Evolutionary conservation across 805 yeast genomes (phyloP).

Genomic region (Candida gorgasii): DNA sequence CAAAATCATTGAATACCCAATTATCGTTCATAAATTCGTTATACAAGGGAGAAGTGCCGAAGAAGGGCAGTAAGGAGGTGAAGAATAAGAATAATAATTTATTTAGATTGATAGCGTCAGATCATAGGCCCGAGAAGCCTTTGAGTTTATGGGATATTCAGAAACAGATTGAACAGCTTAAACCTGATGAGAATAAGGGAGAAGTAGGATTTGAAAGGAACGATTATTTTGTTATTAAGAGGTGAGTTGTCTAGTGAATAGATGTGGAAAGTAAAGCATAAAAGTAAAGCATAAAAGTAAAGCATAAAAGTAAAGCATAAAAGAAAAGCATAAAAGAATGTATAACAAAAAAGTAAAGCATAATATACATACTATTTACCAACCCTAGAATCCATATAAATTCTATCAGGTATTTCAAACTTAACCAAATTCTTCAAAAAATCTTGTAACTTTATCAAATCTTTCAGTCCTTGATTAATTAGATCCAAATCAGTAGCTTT

Average conservation of each 20-base stretch:
- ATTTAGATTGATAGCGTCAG: conserved; percentile 37
- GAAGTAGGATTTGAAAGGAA: conserved; percentile 19
- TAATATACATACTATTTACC: not conserved
- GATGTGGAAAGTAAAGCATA: not conserved
- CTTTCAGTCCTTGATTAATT: conserved; percentile 63
- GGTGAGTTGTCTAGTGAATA: no score
- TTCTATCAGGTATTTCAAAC: conserved; percentile 74
- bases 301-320: not conserved
- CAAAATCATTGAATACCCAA: conserved; percentile 33
- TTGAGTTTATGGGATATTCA: conserved; percentile 22
- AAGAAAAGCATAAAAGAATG: not conserved
- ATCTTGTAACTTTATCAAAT: conserved; percentile 60
- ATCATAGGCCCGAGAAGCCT: conserved; percentile 27
- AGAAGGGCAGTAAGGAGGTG: not conserved
- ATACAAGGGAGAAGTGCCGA: conserved; percentile 19
- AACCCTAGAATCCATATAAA: conserved; percentile 77
- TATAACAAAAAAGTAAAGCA: not conserved
- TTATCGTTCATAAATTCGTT: conserved; percentile 36
- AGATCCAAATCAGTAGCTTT: conserved; percentile 74
- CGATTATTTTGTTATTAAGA: conserved; percentile 13
- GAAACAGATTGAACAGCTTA: conserved; percentile 15
- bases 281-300: not conserved
- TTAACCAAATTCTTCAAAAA: conserved; percentile 69
- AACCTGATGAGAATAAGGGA: conserved; percentile 22
- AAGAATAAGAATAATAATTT: conserved; percentile 21